Percentiles rank a stretch among this genome's conserved stretches.
Conservation (phyloP, 2,329 filamentous ascomycete species). For the Aureobasidium uvarum region DNA sequence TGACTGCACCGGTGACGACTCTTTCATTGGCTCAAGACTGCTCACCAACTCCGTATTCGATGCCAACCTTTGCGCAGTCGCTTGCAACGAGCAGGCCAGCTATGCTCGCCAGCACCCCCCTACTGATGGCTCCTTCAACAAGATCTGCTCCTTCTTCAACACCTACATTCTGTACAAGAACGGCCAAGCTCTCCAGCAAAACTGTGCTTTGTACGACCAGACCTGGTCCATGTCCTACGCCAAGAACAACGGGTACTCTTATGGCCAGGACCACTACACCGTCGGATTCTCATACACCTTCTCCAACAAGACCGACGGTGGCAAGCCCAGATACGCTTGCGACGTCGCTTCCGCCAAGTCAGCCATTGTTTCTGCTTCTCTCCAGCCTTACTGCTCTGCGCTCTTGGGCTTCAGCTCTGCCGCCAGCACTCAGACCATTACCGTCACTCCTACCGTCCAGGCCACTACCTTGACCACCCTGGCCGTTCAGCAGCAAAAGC, state of each 20-base stretch:
- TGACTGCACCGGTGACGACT: constrained; percentile 30
- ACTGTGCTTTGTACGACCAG: constrained; percentile 41
- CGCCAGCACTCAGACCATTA: background rate
- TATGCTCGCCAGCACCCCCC: constrained; percentile 23
- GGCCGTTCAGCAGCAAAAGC: too few relatives aligned
- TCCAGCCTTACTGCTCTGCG: constrained; percentile 29
- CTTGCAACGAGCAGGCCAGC: constrained; percentile 30
- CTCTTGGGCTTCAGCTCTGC: too few relatives aligned
- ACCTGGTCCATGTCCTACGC: constrained; percentile 30
- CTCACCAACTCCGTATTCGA: constrained; percentile 32
- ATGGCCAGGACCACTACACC: constrained; percentile 27
- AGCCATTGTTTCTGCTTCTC: constrained; percentile 24
- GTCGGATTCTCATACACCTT: constrained; percentile 25
- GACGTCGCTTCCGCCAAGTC: constrained; percentile 27
- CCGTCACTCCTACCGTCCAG: constrained; percentile 6
- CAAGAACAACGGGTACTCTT: constrained; percentile 31
- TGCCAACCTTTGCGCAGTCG: constrained; percentile 32
- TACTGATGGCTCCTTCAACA: constrained; percentile 25
- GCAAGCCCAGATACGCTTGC: constrained; percentile 1
- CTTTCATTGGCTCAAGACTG: constrained; percentile 29
- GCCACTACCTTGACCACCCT: constrained; percentile 4
- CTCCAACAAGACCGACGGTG: constrained; percentile 29
- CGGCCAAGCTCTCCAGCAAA: constrained; percentile 39
- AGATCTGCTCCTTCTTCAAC: constrained; percentile 38
- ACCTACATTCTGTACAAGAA: constrained; percentile 44